Percentiles rank a stretch among this genome's conserved stretches.
These are phyloP conservation scores for Boechera stricta DNA, from an alignment of 345 rosid species.

Conservation along the genomic window DNA sequence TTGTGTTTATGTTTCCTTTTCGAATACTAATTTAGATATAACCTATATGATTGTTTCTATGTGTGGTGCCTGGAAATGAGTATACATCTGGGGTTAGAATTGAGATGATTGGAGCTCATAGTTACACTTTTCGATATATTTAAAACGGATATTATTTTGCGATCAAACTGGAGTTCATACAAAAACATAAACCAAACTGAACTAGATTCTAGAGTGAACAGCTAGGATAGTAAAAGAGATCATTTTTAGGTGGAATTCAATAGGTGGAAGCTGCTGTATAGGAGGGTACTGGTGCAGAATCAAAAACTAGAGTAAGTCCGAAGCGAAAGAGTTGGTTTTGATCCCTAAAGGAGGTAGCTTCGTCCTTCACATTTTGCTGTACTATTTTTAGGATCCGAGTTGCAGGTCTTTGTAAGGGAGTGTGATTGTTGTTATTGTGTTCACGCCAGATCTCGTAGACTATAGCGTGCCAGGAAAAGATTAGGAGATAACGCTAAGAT, in stretches of 20 bases:
- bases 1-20: neutral
- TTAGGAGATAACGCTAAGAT: neutral
- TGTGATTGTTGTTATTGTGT: neutral
- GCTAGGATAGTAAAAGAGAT: neutral
- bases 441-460: too few relatives aligned
- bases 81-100: neutral
- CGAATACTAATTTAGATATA: neutral
- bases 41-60: conserved; percentile 2
- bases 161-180: neutral
- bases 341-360: neutral
- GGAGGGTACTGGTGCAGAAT: neutral
- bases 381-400: neutral
- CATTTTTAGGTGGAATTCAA: neutral
- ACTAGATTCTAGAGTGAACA: neutral
- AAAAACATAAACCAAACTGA: neutral
- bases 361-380: neutral
- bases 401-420: neutral
- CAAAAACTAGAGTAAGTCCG: neutral
- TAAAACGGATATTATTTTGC: too few relatives aligned
- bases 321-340: neutral
- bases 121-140: too few relatives aligned
- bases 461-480: neutral
- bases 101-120: too few relatives aligned
- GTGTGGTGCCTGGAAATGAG: neutral
- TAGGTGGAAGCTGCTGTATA: neutral